A percentile compares a stretch with the other conserved stretches of the same genome.
Conservation (phyloP, 257 asterid genomes). For the Schizonepeta tenuifolia region DNA sequence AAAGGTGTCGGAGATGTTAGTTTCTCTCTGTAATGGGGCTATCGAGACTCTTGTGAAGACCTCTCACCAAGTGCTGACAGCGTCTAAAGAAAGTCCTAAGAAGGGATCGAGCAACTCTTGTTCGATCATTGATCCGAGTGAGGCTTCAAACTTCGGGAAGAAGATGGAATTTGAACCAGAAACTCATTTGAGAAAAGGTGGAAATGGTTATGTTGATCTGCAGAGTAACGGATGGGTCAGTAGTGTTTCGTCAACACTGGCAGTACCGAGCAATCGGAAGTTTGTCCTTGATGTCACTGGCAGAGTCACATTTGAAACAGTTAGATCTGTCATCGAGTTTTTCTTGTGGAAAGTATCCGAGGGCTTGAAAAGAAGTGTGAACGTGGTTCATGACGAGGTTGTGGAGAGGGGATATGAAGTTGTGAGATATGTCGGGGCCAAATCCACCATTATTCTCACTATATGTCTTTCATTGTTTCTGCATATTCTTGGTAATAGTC, state of each 20-base stretch:
- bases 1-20: conserved; percentile 63
- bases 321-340: conserved; percentile 71
- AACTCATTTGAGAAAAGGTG: conserved; percentile 37
- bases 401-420: conserved; percentile 75
- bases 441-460: conserved; percentile 76
- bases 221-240: conserved; percentile 71
- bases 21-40: conserved; percentile 86
- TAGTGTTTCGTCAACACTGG: conserved; percentile 74
- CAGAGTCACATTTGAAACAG: conserved; percentile 87
- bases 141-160: conserved; percentile 33
- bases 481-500: conserved; percentile 65
- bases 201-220: conserved; percentile 38
- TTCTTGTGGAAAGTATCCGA: conserved; percentile 64
- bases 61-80: conserved; percentile 78
- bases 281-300: conserved; percentile 91
- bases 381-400: conserved; percentile 66
- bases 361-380: conserved; percentile 60
- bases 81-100: conserved; percentile 52
- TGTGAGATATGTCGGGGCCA: conserved; percentile 74
- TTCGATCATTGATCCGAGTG: conserved; percentile 44
- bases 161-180: conserved; percentile 41
- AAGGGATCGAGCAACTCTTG: conserved; percentile 35
- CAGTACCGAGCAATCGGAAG: conserved; percentile 82
- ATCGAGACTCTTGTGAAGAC: conserved; percentile 91
- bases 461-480: conserved; percentile 70